Percentiles rank a stretch among this genome's conserved stretches.
These are phyloP conservation scores for Alternaria alternata DNA, from an alignment of 2,329 filamentous ascomycete species.

Conservation along the genomic window DNA sequence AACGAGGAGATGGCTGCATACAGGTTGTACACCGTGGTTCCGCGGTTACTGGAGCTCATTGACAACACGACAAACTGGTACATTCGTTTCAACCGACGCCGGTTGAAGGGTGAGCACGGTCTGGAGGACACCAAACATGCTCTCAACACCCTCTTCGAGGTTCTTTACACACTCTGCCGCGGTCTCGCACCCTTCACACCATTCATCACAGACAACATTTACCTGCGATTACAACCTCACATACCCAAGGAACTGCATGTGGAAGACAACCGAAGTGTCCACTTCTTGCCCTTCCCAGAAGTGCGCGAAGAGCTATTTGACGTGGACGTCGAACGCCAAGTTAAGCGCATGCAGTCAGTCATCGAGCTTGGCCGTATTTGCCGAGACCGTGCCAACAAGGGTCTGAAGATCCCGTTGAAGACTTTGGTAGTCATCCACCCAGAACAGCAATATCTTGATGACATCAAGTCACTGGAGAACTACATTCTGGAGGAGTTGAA, in stretches of 20 bases:
- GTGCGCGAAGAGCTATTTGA: constrained; percentile 90
- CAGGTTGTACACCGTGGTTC: constrained; percentile 84
- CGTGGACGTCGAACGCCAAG: constrained; percentile 81
- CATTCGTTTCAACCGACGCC: constrained; percentile 90
- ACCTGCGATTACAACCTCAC: constrained; percentile 79
- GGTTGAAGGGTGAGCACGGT: constrained; percentile 89
- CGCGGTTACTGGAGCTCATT: constrained; percentile 80
- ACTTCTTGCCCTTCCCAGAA: constrained; percentile 90
- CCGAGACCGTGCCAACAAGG: constrained; percentile 82
- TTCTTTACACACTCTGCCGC: constrained; percentile 86
- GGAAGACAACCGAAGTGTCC: constrained; percentile 83
- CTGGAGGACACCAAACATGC: constrained; percentile 87
- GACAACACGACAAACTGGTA: constrained; percentile 99
- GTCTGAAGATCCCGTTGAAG: constrained; percentile 90
- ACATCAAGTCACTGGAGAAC: constrained; percentile 82
- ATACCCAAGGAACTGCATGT: constrained; percentile 76
- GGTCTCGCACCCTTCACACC: constrained; percentile 94
- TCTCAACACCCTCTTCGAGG: constrained; percentile 92
- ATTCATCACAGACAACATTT: constrained; percentile 95
- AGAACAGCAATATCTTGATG: constrained; percentile 82
- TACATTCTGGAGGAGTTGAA: constrained; percentile 95
- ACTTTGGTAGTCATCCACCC: constrained; percentile 88
- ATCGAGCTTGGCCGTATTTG: constrained; percentile 90
- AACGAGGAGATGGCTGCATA: constrained; percentile 88
- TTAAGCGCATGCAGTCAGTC: constrained; percentile 91